Base-by-base conservation (phyloP, 108 stramenopile genomes). In the Seminavis robusta region DNA sequence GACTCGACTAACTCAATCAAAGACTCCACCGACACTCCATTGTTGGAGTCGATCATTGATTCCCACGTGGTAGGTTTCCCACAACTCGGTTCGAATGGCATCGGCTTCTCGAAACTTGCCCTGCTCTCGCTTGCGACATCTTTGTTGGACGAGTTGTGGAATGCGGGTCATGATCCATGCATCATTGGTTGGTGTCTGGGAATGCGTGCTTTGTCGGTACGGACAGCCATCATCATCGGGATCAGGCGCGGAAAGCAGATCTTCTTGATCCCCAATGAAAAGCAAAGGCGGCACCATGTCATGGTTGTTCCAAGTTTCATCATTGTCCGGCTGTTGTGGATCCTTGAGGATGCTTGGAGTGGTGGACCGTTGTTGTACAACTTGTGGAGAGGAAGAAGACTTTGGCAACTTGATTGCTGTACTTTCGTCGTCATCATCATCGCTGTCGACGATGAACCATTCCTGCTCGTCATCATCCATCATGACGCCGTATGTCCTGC, bases 21-120 rank as follows among this genome's bases (percentile, higher is more conserved):
- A 52, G 2, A 10, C 52, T 34, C 52, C 52, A 16, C 52, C 52
- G 6, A 52, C 33, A 24, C 52, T 52, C 19, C 23, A 52, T 17
- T 52, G 33, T 19, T 25, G 33, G 16, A 52, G 52, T 16, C 30
- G 27, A 31, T 52, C 52, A 16, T 39, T 36, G 5, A 39, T 33
- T 4, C 33, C 33, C 7, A 52, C 52, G n/a, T 52, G 24, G 24
- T 52, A 52, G 3, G 31, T 36, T 16, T 33, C 3, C 52, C 33
- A 34, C 9, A 52, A n/a, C 23, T 52, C 52, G 3, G 17, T n/a
- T 2, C 31, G 33, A 36, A 52, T 39, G 29, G 52, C 52, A 52
- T 52, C 52, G 4, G 52, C 52, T 39, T 52, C 52, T 6, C 16
- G 19, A 31, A 25, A 52, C 30, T 16, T 33, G 5, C 52, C 33